Base-by-base conservation (phyloP, 352 stramenopile genomes). In the Nothophytophthora sp. region DNA sequence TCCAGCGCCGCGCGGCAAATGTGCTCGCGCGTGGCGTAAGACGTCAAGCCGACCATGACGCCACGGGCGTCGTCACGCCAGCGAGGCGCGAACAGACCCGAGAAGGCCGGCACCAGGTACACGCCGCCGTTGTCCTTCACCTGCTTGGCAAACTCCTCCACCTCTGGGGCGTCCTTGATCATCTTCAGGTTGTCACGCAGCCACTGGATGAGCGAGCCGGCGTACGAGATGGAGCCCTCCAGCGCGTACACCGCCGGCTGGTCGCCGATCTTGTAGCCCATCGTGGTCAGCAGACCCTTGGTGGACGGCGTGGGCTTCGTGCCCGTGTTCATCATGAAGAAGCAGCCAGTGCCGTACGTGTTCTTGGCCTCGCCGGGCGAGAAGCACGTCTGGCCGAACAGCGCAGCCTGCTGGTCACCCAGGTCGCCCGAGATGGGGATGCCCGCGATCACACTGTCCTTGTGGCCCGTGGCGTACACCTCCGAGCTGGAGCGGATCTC, bases 261-360 rank as follows among this genome's bases (percentile, higher is more conserved):
- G 33, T 90, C 50, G 36, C 85, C 74, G 49, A 77, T 87, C 72
- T 92, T 90, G 74, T 93, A 93, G 47, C 78, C 81, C 23, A 93
- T 57, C 10, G 97, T 99, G 2, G 96, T 99, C 4, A 99, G 73
- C 35, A 99, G 70, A 4, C 97, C 97, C 70, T 99, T 91, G 13
- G 71, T 95, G 5, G 76, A 96, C 7, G 81, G 75, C 29, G 90
- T 92, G n/a, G 78, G 72, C 36, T 73, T 85, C 15, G 77, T 86
- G 36, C 97, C 97, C 12, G 97, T 99, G 80, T 99, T 99, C 92
- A 99, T 99, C 81, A 99, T 96, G 50, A 99, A 90, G 71, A 99
- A 99, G 55, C 97, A 96, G 32, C 97, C 97, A 33, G 97, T 99
- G 30, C 97, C 97, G 76, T 99, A 99, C 27, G 97, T 99, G 73